Evolutionary conservation across 495 filamentous ascomycete species (phyloP).

Genomic region (Hypoxylon lienhwacheense): DNA sequence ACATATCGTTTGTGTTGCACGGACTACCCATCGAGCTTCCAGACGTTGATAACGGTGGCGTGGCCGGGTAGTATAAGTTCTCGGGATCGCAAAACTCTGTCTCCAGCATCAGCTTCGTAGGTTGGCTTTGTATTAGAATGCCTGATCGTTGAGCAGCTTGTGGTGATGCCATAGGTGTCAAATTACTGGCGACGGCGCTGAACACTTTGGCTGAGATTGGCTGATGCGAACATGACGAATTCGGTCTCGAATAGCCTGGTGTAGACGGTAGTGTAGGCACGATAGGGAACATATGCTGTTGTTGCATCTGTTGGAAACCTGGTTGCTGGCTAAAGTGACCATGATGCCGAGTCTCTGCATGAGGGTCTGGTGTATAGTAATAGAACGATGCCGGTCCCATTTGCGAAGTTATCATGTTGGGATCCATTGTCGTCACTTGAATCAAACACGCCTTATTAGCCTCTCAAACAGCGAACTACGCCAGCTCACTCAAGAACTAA

Average conservation of each 20-base stretch:
- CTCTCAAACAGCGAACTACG: conserved; percentile 7
- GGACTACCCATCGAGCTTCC: conserved; percentile 87
- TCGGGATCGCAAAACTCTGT: conserved; percentile 71
- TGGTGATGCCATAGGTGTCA: conserved; percentile 80
- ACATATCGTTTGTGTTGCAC: conserved; percentile 66
- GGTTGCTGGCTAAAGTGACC: conserved; percentile 82
- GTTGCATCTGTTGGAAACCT: conserved; percentile 48
- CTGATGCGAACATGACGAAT: conserved; percentile 62
- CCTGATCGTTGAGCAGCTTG: conserved; percentile 75
- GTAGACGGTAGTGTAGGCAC: conserved; percentile 61
- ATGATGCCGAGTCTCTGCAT: conserved; percentile 74
- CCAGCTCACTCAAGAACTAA: conserved; percentile 8
- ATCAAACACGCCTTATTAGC: conserved; percentile 20
- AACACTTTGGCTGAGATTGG: conserved; percentile 65
- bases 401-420: conserved; percentile 53
- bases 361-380: conserved; percentile 85
- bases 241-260: conserved; percentile 74
- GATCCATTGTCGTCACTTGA: conserved; percentile 45
- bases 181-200: conserved; percentile 55
- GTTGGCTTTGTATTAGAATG: conserved; percentile 70
- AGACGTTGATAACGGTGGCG: conserved; percentile 83
- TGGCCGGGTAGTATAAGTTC: conserved; percentile 77
- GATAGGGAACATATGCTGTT: conserved; percentile 56
- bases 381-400: conserved; percentile 83
- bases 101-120: conserved; percentile 74